Evolutionary conservation across 805 yeast genomes (phyloP).

Genomic region (Zygosaccharomyces pseudorouxii): DNA sequence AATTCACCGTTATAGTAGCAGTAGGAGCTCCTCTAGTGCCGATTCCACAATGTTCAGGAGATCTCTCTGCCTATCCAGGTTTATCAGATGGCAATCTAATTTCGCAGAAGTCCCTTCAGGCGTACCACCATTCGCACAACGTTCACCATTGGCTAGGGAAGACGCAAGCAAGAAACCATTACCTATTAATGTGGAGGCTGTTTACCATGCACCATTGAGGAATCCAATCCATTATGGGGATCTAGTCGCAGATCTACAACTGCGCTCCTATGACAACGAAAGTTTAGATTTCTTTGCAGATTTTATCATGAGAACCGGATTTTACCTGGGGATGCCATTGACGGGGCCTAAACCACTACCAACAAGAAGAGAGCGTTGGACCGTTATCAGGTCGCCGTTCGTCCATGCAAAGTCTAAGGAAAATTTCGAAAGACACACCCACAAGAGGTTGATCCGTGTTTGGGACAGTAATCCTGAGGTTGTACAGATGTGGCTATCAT

Average conservation of each 20-base stretch:
- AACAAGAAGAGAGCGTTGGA: conserved; percentile 80
- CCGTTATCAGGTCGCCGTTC: conserved; percentile 89
- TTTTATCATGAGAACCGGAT: conserved; percentile 86
- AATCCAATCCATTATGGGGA: conserved; percentile 65
- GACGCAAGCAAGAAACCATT: conserved; percentile 44
- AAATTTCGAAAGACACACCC: conserved; percentile 86
- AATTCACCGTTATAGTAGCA: not conserved
- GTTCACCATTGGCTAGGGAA: conserved; percentile 2
- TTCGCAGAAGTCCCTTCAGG: conserved; percentile 1
- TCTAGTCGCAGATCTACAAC: conserved; percentile 68
- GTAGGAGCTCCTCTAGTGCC: not conserved
- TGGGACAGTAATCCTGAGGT: conserved; percentile 85
- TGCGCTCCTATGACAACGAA: conserved; percentile 66
- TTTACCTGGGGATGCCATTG: conserved; percentile 81
- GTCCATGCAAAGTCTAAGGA: conserved; percentile 93
- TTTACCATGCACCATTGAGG: conserved; percentile 74
- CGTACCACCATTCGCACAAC: conserved; percentile 1
- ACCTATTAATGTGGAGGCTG: conserved; percentile 81
- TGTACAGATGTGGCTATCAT: conserved; percentile 75
- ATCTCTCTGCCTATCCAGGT: conserved; percentile 1
- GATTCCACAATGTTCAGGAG: conserved; percentile 4
- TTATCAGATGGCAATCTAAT: conserved; percentile 16
- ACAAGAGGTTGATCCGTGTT: conserved; percentile 64
- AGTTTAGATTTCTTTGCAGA: conserved; percentile 74
- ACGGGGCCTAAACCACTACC: conserved; percentile 66